Evolutionary conservation across 805 yeast genomes (phyloP).

Genomic region (Pichia membranifaciens): DNA sequence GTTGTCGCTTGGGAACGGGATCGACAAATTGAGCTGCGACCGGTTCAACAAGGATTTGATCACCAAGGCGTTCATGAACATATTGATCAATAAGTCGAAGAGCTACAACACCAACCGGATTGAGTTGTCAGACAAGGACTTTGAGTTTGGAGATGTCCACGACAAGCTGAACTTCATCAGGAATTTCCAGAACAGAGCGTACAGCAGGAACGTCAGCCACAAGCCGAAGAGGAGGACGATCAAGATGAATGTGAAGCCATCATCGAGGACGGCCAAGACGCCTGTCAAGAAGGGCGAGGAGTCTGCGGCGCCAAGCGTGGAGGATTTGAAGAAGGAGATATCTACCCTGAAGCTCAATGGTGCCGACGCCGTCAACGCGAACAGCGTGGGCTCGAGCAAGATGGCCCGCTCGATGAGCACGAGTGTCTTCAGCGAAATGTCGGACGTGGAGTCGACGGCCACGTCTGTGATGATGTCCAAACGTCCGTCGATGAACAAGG

Average conservation of each 20-base stretch:
- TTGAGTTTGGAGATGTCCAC: conserved; percentile 29
- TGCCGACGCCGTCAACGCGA: too few relatives aligned
- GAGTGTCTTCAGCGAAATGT: conserved; percentile 1
- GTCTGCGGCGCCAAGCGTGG: not conserved
- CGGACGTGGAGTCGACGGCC: not conserved
- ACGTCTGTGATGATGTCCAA: not conserved
- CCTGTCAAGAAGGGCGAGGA: not conserved
- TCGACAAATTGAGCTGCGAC: conserved; percentile 27
- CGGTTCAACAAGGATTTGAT: conserved; percentile 29
- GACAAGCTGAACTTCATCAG: conserved; percentile 37
- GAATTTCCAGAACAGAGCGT: conserved; percentile 40
- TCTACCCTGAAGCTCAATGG: too few relatives aligned
- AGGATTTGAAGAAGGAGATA: not conserved
- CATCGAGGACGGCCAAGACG: not conserved
- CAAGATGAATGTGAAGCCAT: conserved; percentile 16
- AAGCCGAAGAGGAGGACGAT: conserved; percentile 28
- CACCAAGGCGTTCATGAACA: conserved; percentile 30
- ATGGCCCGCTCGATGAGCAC: not conserved
- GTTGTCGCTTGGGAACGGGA: conserved; percentile 48
- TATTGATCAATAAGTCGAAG: conserved; percentile 22
- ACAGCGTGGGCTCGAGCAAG: not conserved
- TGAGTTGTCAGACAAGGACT: conserved; percentile 29
- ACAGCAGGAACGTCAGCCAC: conserved; percentile 27
- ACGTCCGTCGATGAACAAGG: conserved; percentile 2
- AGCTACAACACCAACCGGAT: conserved; percentile 28